Evolutionary conservation across 1,139 yeast species (phyloP), one percentile per base, ranked within the genome.

Genomic region (Pichia sp.): DNA sequence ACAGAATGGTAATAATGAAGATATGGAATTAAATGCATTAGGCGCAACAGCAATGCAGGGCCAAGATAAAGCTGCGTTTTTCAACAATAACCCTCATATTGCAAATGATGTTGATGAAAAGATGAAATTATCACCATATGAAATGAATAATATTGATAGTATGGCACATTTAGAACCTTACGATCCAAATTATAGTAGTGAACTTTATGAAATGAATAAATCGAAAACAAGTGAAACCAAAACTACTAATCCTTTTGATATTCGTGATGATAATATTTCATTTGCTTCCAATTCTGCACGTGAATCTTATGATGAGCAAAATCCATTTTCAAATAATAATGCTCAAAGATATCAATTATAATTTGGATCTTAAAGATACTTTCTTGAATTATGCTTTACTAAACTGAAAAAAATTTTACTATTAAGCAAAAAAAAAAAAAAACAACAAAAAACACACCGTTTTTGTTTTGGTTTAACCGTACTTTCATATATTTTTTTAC

Each of bases 31-130:
- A 55, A 82, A 84, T 67, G 97, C 95, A 4, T 74, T 90, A 53
- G 96, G 96, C 47, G 92, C 85, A 30, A 80, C 94, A 18, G 96
- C 94, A 4, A 79, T 88, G 78, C 85, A 79, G 59, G 88, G 90
- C 9, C 88, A 83, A 63, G 88, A 77, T 44, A 56, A 65, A 48
- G 53, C 56, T 27, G 62, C 67, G 9, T 59, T 58, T 56, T 22
- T 61, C 36, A 74, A 74, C 20, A 74, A 71, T 44, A 87, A 82
- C n/a, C n/a, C n/a, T 56, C 77, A 86, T 54, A 74, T 73, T 20
- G 74, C 71, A 45, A 87, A 82, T 56, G 77, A 86, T 54, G 96
- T 82, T 56, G 77, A 86, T 54, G 96, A 89, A 67, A 74, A 90
- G 55, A 82, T 84, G 67, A 96, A 94, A 7, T 73, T 90, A 53